phyloP scores from a whole-genome alignment of 2,329 filamentous ascomycete species.

The Stachybotrys echinatus region DNA sequence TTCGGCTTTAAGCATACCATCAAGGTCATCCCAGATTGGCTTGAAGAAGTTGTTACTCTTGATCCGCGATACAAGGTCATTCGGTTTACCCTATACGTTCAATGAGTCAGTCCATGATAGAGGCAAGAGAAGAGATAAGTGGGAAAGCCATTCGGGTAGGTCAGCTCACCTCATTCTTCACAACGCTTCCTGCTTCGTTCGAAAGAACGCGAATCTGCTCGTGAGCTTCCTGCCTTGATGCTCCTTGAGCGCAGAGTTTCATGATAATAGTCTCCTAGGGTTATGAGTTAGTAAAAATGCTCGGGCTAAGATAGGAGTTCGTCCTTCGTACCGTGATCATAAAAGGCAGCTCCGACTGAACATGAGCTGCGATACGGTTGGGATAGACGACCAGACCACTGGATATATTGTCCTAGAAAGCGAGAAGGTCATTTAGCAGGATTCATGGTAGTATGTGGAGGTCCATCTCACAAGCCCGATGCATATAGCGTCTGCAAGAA shows the following conservation, averaged over 20 bases:
- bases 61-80: conserved; percentile 79
- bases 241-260: conserved; percentile 66
- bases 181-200: conserved; percentile 64
- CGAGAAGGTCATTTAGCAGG: no score
- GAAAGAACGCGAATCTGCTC: conserved; percentile 81
- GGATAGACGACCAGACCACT: conserved; percentile 76
- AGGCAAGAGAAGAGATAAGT: neutral
- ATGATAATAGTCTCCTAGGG: conserved; percentile 64
- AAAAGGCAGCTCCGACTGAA: conserved; percentile 63
- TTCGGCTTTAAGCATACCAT: conserved; percentile 60
- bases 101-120: conserved; percentile 26
- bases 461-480: conserved; percentile 40
- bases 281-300: no score
- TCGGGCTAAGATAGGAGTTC: neutral
- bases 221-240: conserved; percentile 74
- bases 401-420: conserved; percentile 53
- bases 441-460: conserved; percentile 1
- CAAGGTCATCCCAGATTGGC: conserved; percentile 64
- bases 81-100: conserved; percentile 70
- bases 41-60: conserved; percentile 68
- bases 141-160: neutral
- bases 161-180: conserved; percentile 38
- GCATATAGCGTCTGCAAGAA: conserved; percentile 63
- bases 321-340: conserved; percentile 72
- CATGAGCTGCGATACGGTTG: conserved; percentile 1